phyloP scores from a whole-genome alignment of 2,329 filamentous ascomycete species.

The Phoma sp. region DNA sequence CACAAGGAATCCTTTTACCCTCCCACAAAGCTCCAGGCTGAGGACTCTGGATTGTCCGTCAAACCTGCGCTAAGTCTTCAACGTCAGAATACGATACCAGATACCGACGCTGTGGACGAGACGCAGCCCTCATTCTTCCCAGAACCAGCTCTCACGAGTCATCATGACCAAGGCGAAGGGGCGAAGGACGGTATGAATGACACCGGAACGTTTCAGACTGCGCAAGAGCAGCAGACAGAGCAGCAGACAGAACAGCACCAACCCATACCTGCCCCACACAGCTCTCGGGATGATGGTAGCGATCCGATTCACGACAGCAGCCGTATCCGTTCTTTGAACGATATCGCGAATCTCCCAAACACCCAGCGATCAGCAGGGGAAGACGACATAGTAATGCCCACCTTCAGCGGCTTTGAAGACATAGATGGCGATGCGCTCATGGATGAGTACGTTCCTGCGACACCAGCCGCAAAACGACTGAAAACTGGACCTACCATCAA shows the following conservation, averaged over 20 bases:
- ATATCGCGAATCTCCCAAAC: slow-evolving; percentile 45
- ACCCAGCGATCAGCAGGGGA: slow-evolving; percentile 40
- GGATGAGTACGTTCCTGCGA: slow-evolving; percentile 29
- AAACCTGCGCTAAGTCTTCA: slow-evolving; percentile 18
- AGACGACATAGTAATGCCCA: slow-evolving; percentile 42
- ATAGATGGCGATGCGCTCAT: slow-evolving; percentile 42
- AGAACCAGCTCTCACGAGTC: background rate
- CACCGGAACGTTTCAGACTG: slow-evolving; percentile 40
- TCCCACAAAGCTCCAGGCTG: background rate
- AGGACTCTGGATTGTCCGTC: background rate
- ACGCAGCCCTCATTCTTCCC: slow-evolving; percentile 39
- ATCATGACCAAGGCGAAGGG: background rate
- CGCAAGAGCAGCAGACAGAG: slow-evolving; percentile 46
- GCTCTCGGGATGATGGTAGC: slow-evolving; percentile 24
- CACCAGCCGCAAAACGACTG: slow-evolving; percentile 39
- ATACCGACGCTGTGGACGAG: slow-evolving; percentile 44
- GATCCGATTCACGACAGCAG: slow-evolving; percentile 14
- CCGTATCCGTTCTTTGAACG: slow-evolving; percentile 39
- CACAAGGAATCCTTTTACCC: background rate
- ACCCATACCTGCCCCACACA: slow-evolving; percentile 20
- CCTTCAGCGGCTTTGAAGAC: slow-evolving; percentile 40
- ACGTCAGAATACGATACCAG: slow-evolving; percentile 41
- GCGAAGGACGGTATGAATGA: slow-evolving; percentile 24
- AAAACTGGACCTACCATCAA: slow-evolving; percentile 28
- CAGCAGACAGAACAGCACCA: slow-evolving; percentile 38